Evolutionary conservation across 257 asterid genomes (phyloP).

Genomic region (Catharanthus roseus): DNA sequence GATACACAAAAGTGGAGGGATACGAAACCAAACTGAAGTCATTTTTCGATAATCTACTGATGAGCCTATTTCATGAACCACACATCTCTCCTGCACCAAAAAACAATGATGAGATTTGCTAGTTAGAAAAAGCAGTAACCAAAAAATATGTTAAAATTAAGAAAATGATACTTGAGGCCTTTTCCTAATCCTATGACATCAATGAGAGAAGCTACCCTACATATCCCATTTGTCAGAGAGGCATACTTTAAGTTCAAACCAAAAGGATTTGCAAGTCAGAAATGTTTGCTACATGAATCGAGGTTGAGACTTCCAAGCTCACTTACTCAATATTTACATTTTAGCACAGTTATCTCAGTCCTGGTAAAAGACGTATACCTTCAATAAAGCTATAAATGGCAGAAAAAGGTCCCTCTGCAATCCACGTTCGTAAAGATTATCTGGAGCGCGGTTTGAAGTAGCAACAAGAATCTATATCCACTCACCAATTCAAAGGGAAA

Average conservation of each 20-base stretch:
- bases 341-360: background rate
- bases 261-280: background rate
- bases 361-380: slow-evolving; percentile 36
- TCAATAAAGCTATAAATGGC: slow-evolving; percentile 77
- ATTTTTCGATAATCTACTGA: slow-evolving; percentile 77
- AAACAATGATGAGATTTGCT: slow-evolving; percentile 14
- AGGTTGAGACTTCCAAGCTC: background rate
- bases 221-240: background rate
- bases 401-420: slow-evolving; percentile 87
- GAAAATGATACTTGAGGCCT: background rate
- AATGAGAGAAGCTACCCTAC: background rate
- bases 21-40: slow-evolving; percentile 55
- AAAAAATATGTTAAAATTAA: background rate
- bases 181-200: background rate
- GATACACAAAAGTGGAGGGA: slow-evolving; percentile 3
- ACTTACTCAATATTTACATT: background rate
- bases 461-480: slow-evolving; percentile 69
- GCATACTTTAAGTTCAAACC: background rate
- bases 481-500: slow-evolving; percentile 7
- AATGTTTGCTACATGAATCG: background rate
- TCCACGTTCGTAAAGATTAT: slow-evolving; percentile 87
- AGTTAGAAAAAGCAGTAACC: background rate
- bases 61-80: slow-evolving; percentile 77
- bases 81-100: slow-evolving; percentile 78
- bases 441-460: slow-evolving; percentile 94